Evolutionary conservation across 2,329 filamentous ascomycete species (phyloP).

Genomic region (Helotiales sp.): DNA sequence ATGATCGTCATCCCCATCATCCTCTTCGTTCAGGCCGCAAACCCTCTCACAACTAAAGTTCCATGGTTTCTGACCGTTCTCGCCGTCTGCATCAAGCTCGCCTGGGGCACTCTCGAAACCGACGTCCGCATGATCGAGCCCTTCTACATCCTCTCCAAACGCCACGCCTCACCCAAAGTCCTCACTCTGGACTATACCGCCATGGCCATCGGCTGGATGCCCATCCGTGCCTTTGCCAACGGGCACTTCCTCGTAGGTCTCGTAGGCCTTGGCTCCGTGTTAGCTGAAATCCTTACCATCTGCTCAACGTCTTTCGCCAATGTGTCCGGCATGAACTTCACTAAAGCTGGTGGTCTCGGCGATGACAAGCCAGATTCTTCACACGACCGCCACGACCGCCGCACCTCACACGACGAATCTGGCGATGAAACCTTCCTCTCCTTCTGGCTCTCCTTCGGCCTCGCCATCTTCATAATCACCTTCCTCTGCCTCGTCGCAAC

Average conservation of each 20-base stretch:
- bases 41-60: slow-evolving; percentile 61
- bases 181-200: slow-evolving; percentile 76
- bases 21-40: slow-evolving; percentile 60
- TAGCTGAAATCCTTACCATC: slow-evolving; percentile 76
- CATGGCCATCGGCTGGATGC: slow-evolving; percentile 70
- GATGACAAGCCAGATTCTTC: not conserved
- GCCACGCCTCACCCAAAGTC: slow-evolving; percentile 68
- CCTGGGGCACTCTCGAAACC: slow-evolving; percentile 72
- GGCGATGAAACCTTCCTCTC: slow-evolving; percentile 66
- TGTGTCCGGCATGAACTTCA: slow-evolving; percentile 66
- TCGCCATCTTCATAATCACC: slow-evolving; percentile 66
- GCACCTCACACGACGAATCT: slow-evolving; percentile 46
- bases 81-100: slow-evolving; percentile 69
- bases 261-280: slow-evolving; percentile 71
- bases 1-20: slow-evolving; percentile 63
- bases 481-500: slow-evolving; percentile 61
- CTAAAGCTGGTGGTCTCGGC: slow-evolving; percentile 40
- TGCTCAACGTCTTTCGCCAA: slow-evolving; percentile 68
- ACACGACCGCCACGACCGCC: not conserved
- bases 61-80: slow-evolving; percentile 70
- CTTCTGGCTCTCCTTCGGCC: slow-evolving; percentile 68
- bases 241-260: slow-evolving; percentile 68
- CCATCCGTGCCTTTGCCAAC: slow-evolving; percentile 65
- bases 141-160: slow-evolving; percentile 70
- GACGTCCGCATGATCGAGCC: slow-evolving; percentile 76